Percentiles rank a stretch among this genome's conserved stretches.
Conservation (phyloP, 176 grass and related monocot genomes). For the Bromus sterilis region DNA sequence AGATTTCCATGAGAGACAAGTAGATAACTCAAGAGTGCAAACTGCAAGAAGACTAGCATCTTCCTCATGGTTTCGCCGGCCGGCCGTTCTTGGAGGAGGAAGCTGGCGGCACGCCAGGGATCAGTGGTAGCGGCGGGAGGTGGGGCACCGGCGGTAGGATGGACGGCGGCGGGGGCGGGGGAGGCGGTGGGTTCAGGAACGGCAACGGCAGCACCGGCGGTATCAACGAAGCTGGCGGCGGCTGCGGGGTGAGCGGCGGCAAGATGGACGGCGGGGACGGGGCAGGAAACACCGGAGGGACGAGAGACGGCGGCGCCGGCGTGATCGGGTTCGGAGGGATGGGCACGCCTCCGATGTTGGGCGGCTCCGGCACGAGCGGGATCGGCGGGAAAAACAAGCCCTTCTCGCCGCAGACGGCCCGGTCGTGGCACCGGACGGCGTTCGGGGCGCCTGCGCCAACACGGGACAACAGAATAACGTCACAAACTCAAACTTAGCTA, state of each 20-base stretch:
- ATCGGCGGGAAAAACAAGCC: conserved; percentile 36
- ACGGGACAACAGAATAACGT: too few relatives aligned
- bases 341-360: conserved; percentile 42
- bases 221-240: conserved; percentile 25
- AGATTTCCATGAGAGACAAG: neutral
- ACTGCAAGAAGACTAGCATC: neutral
- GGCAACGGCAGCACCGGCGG: conserved; percentile 25
- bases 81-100: neutral
- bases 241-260: conserved; percentile 31
- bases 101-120: conserved; percentile 26
- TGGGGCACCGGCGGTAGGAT: conserved; percentile 19
- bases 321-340: conserved; percentile 44
- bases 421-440: conserved; percentile 15
- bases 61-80: neutral
- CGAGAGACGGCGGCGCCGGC: conserved; percentile 28
- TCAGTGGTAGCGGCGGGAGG: conserved; percentile 13
- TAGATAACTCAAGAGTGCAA: neutral
- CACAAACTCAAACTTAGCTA: too few relatives aligned
- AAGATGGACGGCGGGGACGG: conserved; percentile 39
- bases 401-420: conserved; percentile 8
- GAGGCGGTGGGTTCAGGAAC: conserved; percentile 5
- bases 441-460: neutral
- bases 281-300: conserved; percentile 25
- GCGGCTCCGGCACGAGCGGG: conserved; percentile 40
- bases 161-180: conserved; percentile 19